These are phyloP conservation scores for Cryptococcus hybrid DNA, from an alignment of 1,284 basidiomycete species.

Conservation along the genomic window DNA sequence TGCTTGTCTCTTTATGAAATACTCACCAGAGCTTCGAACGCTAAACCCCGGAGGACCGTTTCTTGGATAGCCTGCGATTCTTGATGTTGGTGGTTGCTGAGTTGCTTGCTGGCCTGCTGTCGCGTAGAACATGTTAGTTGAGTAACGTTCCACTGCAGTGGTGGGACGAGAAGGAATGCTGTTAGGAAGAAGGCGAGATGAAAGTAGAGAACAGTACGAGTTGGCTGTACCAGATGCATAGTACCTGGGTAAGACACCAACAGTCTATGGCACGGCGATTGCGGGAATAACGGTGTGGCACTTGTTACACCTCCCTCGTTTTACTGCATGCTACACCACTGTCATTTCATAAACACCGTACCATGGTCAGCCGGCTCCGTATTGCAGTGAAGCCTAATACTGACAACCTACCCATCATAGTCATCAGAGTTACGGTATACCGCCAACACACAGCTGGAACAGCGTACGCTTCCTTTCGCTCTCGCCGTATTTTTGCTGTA, in stretches of 20 bases:
- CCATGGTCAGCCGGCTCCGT: too few relatives aligned
- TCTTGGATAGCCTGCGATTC: slow-evolving; percentile 21
- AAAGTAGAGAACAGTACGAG: neutral
- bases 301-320: too few relatives aligned
- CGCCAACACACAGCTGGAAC: slow-evolving; percentile 88
- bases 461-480: slow-evolving; percentile 59
- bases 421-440: slow-evolving; percentile 84
- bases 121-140: slow-evolving; percentile 39
- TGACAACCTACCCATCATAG: slow-evolving; percentile 10
- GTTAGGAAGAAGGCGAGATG: neutral
- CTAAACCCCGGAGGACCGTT: slow-evolving; percentile 44
- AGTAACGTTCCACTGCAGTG: too few relatives aligned
- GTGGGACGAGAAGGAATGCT: neutral
- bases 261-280: too few relatives aligned
- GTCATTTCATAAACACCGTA: too few relatives aligned
- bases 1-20: neutral
- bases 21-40: slow-evolving; percentile 25
- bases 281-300: too few relatives aligned
- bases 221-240: neutral
- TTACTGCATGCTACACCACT: too few relatives aligned
- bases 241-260: neutral
- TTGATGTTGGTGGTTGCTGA: slow-evolving; percentile 19
- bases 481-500: too few relatives aligned
- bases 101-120: slow-evolving; percentile 40
- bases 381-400: too few relatives aligned